phyloP scores from a whole-genome alignment of 257 asterid genomes.

The Solanum pinnatisectum region DNA sequence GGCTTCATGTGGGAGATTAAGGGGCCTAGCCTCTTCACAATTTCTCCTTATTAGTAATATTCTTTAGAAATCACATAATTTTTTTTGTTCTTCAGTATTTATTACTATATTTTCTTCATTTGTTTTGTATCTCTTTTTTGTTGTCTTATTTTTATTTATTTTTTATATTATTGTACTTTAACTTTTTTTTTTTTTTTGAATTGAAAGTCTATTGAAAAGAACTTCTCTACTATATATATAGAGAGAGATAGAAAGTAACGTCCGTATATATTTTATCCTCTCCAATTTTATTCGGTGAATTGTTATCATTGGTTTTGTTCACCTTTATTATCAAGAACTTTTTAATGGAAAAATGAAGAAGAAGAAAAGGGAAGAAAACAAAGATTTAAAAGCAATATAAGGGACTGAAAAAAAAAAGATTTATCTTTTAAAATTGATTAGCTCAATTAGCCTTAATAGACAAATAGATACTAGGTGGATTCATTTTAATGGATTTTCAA shows the following conservation, averaged over 20 bases:
- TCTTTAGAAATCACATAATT: too few relatives aligned
- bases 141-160: background rate
- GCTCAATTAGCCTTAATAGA: background rate
- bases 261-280: rapidly evolving
- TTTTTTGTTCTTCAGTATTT: background rate
- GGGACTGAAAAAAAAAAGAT: background rate
- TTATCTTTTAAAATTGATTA: background rate
- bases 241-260: too few relatives aligned
- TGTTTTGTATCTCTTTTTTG: background rate
- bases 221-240: too few relatives aligned
- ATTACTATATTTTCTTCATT: too few relatives aligned
- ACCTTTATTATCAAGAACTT: background rate
- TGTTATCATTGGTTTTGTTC: background rate
- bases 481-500: background rate
- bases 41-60: too few relatives aligned
- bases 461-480: background rate
- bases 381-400: background rate
- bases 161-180: too few relatives aligned
- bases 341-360: background rate
- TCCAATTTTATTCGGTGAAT: too few relatives aligned
- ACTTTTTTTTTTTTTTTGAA: too few relatives aligned
- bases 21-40: background rate
- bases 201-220: too few relatives aligned
- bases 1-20: too few relatives aligned
- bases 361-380: background rate